Percentiles rank a stretch among this genome's conserved stretches.
These are phyloP conservation scores for Cordyceps farinosa DNA, from an alignment of 2,329 filamentous ascomycete genomes.

Conservation along the genomic window DNA sequence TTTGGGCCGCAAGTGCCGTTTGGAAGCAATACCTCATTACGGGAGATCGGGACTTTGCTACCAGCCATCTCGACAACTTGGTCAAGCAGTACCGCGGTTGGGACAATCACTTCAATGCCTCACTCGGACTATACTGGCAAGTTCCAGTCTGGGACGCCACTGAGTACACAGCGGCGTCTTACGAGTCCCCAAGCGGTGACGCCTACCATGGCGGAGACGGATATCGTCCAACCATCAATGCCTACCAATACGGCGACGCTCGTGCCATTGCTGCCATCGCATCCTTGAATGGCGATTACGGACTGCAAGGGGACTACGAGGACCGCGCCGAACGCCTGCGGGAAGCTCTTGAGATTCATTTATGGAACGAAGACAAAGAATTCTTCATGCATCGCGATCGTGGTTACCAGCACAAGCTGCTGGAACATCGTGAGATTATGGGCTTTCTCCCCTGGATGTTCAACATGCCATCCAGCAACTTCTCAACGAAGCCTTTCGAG, in stretches of 20 bases:
- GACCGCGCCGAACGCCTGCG: constrained; percentile 33
- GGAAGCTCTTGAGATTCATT: constrained; percentile 30
- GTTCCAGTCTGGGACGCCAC: constrained; percentile 42
- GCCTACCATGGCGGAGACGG: constrained; percentile 37
- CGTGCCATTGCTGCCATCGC: constrained; percentile 38
- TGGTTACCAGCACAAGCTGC: constrained; percentile 29
- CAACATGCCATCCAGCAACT: constrained; percentile 35
- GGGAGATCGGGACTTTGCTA: constrained; percentile 35
- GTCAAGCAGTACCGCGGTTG: constrained; percentile 37
- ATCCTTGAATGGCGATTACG: constrained; percentile 29
- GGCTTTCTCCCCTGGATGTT: constrained; percentile 42
- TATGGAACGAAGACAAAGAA: constrained; percentile 37
- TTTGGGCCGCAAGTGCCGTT: constrained; percentile 24
- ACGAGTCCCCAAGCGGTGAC: constrained; percentile 24
- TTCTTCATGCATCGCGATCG: constrained; percentile 38
- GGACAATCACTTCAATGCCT: constrained; percentile 34
- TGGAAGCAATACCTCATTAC: constrained; percentile 32
- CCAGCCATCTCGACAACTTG: constrained; percentile 39
- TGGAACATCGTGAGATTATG: constrained; percentile 38
- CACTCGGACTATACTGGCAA: constrained; percentile 39
- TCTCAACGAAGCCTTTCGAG: constrained; percentile 18
- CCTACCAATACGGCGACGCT: constrained; percentile 42
- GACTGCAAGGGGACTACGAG: constrained; percentile 30
- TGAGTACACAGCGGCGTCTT: constrained; percentile 34
- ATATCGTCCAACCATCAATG: constrained; percentile 41